Evolutionary conservation across 257 asterid genomes (phyloP), one percentile per base, ranked within the genome.

Genomic region (Nicotiana sylvestris): DNA sequence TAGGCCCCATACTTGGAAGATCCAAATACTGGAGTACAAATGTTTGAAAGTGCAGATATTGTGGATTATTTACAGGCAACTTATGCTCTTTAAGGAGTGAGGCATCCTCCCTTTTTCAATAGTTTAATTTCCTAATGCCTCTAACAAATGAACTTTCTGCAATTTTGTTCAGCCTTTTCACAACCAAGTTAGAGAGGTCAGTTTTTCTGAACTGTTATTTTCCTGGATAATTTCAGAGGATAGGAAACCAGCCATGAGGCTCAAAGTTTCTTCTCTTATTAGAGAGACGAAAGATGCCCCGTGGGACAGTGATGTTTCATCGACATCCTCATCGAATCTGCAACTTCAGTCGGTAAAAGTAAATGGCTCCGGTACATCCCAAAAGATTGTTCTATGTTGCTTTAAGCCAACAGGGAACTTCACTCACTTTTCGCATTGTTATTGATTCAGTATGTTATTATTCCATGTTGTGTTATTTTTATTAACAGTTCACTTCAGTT

Each of bases 1-100:
- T 91, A 95, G 99, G 99, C 86, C 66, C 99, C 99, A 13, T 95
- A 92, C 87, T 85, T 95, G 33, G 99, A 95, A 87, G 98, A 95
- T 89, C 97, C 97, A 78, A 95, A 95, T 89, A 92, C 97, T 27
- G 97, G 97, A 83, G 87, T 94, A 83, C 91, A 94, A 76, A 95
- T 92, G 98, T 95, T 95, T 76, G 98, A 95, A 88, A 95, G 99
- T 85, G 99, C 99, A 64, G 97, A 92, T 29, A 95, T 95, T 58
- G 87, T 94, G 30, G 98, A 95, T 46, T 95, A 95, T 86, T 88
- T 94, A 15, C 88, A 82, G 88, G 93, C 96, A 78, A 94, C 97
- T 72, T 95, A 95, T 53, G 94, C 96, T 80, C 91, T 89, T 39
- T 92, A 86, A 92, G 72, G 29, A 60, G 67, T 35, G 51, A 39